Percentiles rank a stretch among this genome's conserved stretches.
phyloP scores from a whole-genome alignment of 2,329 filamentous ascomycete genomes.

The Pseudocercospora vitis region DNA sequence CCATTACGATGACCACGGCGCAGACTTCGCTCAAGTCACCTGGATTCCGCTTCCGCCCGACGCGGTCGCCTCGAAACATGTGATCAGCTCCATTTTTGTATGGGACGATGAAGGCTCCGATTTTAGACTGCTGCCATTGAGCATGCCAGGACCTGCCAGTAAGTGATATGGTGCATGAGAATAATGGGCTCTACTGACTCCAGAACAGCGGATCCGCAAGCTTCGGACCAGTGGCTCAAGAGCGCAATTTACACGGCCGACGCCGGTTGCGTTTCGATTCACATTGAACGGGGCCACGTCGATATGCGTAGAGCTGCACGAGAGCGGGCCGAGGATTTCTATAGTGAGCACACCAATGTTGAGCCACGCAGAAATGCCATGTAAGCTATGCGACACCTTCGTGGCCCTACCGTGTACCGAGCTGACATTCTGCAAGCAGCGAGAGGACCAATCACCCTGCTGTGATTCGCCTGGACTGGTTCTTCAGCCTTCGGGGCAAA shows the following conservation, averaged over 20 bases:
- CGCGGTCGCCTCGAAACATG: neutral
- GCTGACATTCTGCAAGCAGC: neutral
- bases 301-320: neutral
- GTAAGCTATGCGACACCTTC: neutral
- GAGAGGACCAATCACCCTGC: neutral
- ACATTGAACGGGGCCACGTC: neutral
- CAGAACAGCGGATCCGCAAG: too few relatives aligned
- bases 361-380: neutral
- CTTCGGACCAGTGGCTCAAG: neutral
- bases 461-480: neutral
- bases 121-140: neutral
- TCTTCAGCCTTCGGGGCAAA: neutral
- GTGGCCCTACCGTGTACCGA: neutral
- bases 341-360: neutral
- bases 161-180: neutral
- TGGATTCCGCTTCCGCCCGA: neutral
- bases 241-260: neutral
- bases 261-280: neutral
- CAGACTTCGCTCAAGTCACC: neutral
- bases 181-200: too few relatives aligned
- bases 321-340: neutral
- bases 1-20: neutral
- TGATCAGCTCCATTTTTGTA: neutral
- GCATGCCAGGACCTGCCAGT: neutral
- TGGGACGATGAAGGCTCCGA: neutral